Base-by-base conservation (phyloP, 305 asterid species). In the Fraxinus sp. region DNA sequence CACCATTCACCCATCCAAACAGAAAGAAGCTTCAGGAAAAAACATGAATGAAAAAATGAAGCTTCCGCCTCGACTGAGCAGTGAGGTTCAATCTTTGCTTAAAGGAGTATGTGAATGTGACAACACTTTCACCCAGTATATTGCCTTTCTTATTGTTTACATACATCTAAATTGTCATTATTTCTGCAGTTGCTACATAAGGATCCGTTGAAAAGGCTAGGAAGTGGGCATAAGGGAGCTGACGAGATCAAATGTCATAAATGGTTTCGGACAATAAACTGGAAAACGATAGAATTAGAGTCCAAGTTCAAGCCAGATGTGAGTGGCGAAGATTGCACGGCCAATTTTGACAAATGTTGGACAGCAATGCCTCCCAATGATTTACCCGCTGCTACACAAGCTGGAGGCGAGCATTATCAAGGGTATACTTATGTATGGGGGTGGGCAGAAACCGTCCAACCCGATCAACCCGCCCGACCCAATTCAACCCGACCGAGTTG, bases 1-100 rank as follows among this genome's bases (percentile, higher is more conserved):
- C 98, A 20, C 98, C 98, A 79, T 94, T 37, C 86, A 85, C 91
- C 0, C 97, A 93, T 87, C 74, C 96, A 76, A 94, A 85, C 90
- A 86, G 98, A 77, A 94, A 94, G 91, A 94, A 94, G 91, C 98
- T 94, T 80, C 98, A 93, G 82, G 97, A 94, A 88, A 94, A 89
- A 74, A 93, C 87, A 91, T 94, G 90, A 94, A 85, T 3, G 98
- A 92, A 85, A 94, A 90, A 81, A 62, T 93, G 77, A 94, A 94
- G 90, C 97, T 94, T 81, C 97, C 91, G n/a, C 98, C 97, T 24
- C 98, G 94, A 11, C 81, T 93, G 74, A 93, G 81, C 75, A 84
- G 91, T 70, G 98, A 94, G 78, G 98, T 90, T 79, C 98, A 94
- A 81, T 91, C 98, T 41, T 72, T 93, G 88, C 96, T 94, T 18